Conservation (phyloP, 2,329 filamentous ascomycete species). For the Macrophomina tecta region DNA sequence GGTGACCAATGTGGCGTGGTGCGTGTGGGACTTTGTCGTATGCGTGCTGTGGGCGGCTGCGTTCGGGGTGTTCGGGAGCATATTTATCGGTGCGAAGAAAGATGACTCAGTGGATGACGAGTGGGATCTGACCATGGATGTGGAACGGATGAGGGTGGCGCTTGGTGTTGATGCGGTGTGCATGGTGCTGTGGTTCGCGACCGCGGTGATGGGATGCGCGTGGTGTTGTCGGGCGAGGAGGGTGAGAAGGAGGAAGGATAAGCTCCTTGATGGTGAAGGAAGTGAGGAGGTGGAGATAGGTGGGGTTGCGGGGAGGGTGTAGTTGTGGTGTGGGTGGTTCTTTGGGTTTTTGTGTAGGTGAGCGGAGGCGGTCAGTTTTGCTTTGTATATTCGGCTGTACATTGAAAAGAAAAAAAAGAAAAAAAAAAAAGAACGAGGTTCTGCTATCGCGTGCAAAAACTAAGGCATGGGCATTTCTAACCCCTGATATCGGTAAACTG, state of each 20-base stretch:
- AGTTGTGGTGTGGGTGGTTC: neutral
- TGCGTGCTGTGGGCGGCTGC: constrained; percentile 14
- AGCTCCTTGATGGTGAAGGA: neutral
- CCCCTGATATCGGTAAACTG: too few relatives aligned
- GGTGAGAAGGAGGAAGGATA: constrained; percentile 7
- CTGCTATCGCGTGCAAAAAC: too few relatives aligned
- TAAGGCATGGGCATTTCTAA: too few relatives aligned
- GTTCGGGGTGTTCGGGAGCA: neutral
- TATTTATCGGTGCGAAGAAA: neutral
- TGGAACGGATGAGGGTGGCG: neutral
- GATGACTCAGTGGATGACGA: neutral
- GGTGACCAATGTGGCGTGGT: neutral
- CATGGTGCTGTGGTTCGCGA: constrained; percentile 8
- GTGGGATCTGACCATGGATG: neutral
- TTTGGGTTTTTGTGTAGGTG: too few relatives aligned
- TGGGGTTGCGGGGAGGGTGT: neutral
- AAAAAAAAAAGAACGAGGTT: too few relatives aligned
- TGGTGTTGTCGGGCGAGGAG: constrained; percentile 17
- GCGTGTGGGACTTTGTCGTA: constrained; percentile 6
- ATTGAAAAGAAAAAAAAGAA: too few relatives aligned
- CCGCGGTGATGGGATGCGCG: neutral
- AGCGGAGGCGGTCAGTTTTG: too few relatives aligned
- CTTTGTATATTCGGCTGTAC: too few relatives aligned
- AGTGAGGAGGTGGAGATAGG: constrained; percentile 1
- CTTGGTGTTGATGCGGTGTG: neutral